These are phyloP conservation scores for Aspergillus bridgeri DNA, from an alignment of 495 filamentous ascomycete genomes.

Conservation along the genomic window DNA sequence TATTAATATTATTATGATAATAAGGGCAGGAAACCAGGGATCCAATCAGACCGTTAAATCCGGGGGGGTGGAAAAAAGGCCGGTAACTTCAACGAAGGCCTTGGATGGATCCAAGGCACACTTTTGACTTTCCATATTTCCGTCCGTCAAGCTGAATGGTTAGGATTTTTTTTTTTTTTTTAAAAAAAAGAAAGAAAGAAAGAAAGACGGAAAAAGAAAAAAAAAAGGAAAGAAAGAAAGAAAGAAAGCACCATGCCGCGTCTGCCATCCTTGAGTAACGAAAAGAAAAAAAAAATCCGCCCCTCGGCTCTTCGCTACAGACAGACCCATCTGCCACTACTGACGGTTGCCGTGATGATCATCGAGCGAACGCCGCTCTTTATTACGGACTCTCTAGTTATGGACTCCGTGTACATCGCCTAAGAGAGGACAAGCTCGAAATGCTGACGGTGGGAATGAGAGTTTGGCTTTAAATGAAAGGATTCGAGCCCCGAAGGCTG, in stretches of 20 bases:
- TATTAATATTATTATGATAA: too few species aligned
- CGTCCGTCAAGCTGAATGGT: neutral
- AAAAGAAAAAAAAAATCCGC: neutral
- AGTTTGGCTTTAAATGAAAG: neutral
- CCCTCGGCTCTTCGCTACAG: neutral
- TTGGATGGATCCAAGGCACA: neutral
- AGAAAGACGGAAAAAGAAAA: neutral
- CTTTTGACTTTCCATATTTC: conserved; percentile 6
- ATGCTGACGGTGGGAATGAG: neutral
- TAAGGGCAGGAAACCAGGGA: neutral
- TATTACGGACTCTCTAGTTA: neutral
- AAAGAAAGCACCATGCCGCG: too few species aligned
- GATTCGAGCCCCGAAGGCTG: neutral
- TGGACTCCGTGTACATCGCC: neutral
- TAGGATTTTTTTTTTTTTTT: too few species aligned
- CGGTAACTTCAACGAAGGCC: conserved; percentile 2
- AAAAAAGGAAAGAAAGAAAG: too few species aligned
- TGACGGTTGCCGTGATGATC: conserved; percentile 6
- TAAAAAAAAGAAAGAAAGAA: too few species aligned
- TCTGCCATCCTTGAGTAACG: too few species aligned
- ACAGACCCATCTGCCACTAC: neutral
- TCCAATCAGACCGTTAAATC: conserved; percentile 7
- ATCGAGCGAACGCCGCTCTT: conserved; percentile 3
- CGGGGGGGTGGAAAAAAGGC: neutral
- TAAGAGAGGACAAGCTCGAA: neutral